These are phyloP conservation scores for Fusarium mangiferae DNA, from an alignment of 2,329 filamentous ascomycete species.

Conservation along the genomic window DNA sequence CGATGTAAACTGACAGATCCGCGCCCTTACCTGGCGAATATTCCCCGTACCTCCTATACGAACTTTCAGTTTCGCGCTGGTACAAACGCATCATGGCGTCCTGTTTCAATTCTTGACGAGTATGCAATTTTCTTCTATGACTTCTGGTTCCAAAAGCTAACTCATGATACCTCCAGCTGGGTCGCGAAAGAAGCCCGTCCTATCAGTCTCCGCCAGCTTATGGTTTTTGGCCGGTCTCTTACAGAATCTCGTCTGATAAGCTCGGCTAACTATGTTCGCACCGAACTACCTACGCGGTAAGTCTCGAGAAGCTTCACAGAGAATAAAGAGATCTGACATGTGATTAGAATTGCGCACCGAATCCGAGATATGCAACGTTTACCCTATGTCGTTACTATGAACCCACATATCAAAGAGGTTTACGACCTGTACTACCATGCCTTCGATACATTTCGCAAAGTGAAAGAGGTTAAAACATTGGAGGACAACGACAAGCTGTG, in stretches of 20 bases:
- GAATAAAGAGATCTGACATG: slow-evolving; percentile 17
- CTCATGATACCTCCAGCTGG: slow-evolving; percentile 70
- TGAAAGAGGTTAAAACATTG: slow-evolving; percentile 83
- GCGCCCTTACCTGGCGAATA: slow-evolving; percentile 27
- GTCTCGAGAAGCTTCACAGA: slow-evolving; percentile 14
- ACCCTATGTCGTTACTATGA: slow-evolving; percentile 96
- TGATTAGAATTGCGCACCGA: slow-evolving; percentile 82
- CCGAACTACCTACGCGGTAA: slow-evolving; percentile 80
- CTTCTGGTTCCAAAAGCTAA: slow-evolving; percentile 26
- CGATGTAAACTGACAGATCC: slow-evolving; percentile 49
- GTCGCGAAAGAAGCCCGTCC: slow-evolving; percentile 90
- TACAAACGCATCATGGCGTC: slow-evolving; percentile 64
- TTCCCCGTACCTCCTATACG: slow-evolving; percentile 4
- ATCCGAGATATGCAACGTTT: slow-evolving; percentile 97
- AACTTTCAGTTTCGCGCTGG: slow-evolving; percentile 34
- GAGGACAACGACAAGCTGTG: slow-evolving; percentile 93
- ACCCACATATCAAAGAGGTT: slow-evolving; percentile 90
- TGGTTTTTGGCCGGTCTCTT: slow-evolving; percentile 94
- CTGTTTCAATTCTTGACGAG: slow-evolving; percentile 73
- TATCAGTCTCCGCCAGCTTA: slow-evolving; percentile 96
- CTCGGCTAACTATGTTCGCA: slow-evolving; percentile 97
- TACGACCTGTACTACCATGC: slow-evolving; percentile 97
- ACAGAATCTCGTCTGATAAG: slow-evolving; percentile 90
- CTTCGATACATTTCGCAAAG: slow-evolving; percentile 89
- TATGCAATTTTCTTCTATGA: slow-evolving; percentile 49